These are phyloP conservation scores for Aspergillus hortae DNA, from an alignment of 2,329 filamentous ascomycete genomes.

Conservation along the genomic window DNA sequence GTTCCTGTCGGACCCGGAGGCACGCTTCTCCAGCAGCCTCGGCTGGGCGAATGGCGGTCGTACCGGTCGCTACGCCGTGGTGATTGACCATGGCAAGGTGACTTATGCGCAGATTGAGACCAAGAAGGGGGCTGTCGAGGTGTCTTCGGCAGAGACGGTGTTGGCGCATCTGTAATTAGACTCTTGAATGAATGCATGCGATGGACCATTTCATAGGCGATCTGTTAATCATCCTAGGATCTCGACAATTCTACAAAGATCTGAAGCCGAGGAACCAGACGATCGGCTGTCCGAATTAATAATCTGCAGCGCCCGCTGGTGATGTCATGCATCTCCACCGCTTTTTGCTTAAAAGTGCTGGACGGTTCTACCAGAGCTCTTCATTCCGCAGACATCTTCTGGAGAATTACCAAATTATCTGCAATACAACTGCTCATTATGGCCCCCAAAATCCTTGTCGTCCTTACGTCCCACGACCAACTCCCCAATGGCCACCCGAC, in stretches of 20 bases:
- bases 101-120: conserved; percentile 72
- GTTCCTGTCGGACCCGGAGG: conserved; percentile 69
- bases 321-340: conserved; percentile 3
- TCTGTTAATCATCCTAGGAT: background rate
- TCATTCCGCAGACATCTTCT: background rate
- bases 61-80: conserved; percentile 72
- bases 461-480: conserved; percentile 61
- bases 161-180: conserved; percentile 27
- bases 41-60: conserved; percentile 68
- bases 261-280: too few relatives aligned
- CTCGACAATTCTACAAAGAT: too few relatives aligned
- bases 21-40: conserved; percentile 69
- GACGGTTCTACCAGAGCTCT: background rate
- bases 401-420: background rate
- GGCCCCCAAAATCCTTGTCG: conserved; percentile 62
- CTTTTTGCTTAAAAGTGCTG: background rate
- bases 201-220: too few relatives aligned
- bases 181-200: too few relatives aligned
- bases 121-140: conserved; percentile 34
- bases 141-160: conserved; percentile 33
- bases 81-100: conserved; percentile 78
- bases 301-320: background rate
- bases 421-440: conserved; percentile 14
- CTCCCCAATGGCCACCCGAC: conserved; percentile 51
- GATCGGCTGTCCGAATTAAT: background rate